Percentiles rank a stretch among this genome's conserved stretches.
These are phyloP conservation scores for Coemansia reversa DNA, from an alignment of 192 early-diverging fungal species.

Conservation along the genomic window DNA sequence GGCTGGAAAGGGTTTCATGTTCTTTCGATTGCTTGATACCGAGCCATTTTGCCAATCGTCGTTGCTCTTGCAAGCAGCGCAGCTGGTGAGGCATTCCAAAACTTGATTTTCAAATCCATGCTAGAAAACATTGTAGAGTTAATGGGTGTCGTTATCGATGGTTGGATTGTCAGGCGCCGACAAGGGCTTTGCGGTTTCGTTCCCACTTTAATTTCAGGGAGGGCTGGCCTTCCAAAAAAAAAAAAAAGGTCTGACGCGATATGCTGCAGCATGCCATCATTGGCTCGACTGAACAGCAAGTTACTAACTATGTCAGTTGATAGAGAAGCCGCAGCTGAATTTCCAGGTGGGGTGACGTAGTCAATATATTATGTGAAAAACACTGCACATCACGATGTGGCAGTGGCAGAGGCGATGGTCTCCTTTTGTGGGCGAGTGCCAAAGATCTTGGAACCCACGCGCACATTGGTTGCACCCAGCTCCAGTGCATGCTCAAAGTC, in stretches of 20 bases:
- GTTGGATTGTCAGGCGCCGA: neutral
- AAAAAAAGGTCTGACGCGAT: neutral
- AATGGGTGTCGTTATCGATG: neutral
- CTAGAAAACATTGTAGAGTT: neutral
- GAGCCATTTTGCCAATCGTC: neutral
- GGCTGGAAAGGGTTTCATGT: neutral
- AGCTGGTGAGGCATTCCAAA: neutral
- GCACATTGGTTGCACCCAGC: constrained; percentile 86
- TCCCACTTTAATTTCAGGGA: neutral
- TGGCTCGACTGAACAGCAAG: neutral
- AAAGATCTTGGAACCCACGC: constrained; percentile 94
- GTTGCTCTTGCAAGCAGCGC: neutral
- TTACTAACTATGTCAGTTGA: neutral
- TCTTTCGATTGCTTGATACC: neutral
- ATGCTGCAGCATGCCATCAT: neutral
- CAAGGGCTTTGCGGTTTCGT: neutral
- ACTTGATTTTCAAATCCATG: neutral
- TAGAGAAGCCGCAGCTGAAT: neutral
- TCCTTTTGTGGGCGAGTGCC: constrained; percentile 57
- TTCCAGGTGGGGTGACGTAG: neutral
- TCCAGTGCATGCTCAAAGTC: constrained; percentile 86
- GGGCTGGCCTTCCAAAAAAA: neutral
- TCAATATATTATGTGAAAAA: neutral
- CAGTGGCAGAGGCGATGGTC: neutral
- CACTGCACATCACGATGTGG: neutral